These are phyloP conservation scores for Candida andamanensis DNA, from an alignment of 805 yeast genomes.

Conservation along the genomic window DNA sequence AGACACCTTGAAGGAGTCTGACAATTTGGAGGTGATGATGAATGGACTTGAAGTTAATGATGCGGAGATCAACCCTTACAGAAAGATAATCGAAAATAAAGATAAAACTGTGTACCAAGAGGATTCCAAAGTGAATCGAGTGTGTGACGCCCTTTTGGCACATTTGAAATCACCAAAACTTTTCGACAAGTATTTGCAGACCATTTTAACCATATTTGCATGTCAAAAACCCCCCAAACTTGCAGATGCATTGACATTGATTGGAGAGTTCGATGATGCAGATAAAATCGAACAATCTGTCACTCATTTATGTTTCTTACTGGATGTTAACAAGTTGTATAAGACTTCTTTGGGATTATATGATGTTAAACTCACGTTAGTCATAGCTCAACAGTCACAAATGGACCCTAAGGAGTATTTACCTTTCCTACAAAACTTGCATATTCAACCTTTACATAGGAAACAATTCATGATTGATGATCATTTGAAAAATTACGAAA, in stretches of 20 bases:
- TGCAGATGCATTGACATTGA: conserved; percentile 63
- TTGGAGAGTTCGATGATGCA: conserved; percentile 46
- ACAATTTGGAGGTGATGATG: conserved; percentile 6
- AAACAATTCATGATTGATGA: conserved; percentile 77
- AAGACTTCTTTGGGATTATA: conserved; percentile 76
- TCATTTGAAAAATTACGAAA: conserved; percentile 57
- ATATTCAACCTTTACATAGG: conserved; percentile 60
- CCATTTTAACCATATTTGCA: conserved; percentile 86
- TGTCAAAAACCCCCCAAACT: conserved; percentile 87
- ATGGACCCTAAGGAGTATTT: conserved; percentile 96
- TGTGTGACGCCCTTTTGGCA: conserved; percentile 66
- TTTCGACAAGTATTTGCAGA: conserved; percentile 58
- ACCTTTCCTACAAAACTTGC: conserved; percentile 81
- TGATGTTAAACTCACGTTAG: conserved; percentile 72
- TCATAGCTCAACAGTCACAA: conserved; percentile 92
- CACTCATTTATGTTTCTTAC: conserved; percentile 82
- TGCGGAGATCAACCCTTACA: conserved; percentile 4
- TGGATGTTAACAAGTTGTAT: conserved; percentile 82
- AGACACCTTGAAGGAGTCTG: conserved; percentile 50
- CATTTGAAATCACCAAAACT: conserved; percentile 51
- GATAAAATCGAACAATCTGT: conserved; percentile 53
- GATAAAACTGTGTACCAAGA: conserved; percentile 32
- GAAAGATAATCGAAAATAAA: conserved; percentile 37
- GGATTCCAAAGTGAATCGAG: conserved; percentile 62
- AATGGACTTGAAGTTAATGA: conserved; percentile 15